Conservation (phyloP, 2,329 filamentous ascomycete genomes). For the Bipolaris zeicola region DNA sequence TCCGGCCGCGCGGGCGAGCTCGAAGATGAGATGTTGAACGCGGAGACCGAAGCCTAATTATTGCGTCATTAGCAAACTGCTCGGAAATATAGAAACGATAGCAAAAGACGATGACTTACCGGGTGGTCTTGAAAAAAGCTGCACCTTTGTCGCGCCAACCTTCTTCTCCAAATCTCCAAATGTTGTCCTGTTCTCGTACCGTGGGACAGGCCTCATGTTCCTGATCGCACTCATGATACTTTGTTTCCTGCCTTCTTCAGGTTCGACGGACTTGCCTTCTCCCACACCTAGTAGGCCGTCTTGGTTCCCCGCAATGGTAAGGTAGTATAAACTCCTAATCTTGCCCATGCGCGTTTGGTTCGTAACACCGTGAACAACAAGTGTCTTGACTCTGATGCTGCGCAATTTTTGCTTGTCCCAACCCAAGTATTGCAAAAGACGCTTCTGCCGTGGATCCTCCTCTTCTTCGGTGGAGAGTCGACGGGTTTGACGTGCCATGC, state of each 20-base stretch:
- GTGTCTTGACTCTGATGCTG: conserved; percentile 68
- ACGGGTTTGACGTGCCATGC: conserved; percentile 44
- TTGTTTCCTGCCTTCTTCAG: conserved; percentile 69
- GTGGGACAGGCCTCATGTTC: conserved; percentile 89
- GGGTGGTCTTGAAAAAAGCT: conserved; percentile 81
- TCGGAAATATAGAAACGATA: too few relatives aligned
- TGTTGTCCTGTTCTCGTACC: conserved; percentile 92
- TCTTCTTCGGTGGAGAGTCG: conserved; percentile 44
- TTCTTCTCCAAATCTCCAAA: conserved; percentile 83
- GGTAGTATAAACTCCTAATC: conserved; percentile 74
- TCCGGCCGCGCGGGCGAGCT: conserved; percentile 86
- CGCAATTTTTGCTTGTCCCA: conserved; percentile 56
- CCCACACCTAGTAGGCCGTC: conserved; percentile 87
- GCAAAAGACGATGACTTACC: conserved; percentile 62
- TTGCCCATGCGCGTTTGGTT: conserved; percentile 98
- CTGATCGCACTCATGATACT: conserved; percentile 81
- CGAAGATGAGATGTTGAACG: conserved; percentile 88
- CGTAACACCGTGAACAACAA: conserved; percentile 75
- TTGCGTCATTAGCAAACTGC: neutral
- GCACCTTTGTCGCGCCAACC: conserved; percentile 83
- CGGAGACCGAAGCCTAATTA: conserved; percentile 85
- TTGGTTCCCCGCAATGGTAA: conserved; percentile 85
- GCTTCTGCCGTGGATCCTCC: conserved; percentile 55
- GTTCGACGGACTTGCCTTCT: conserved; percentile 84
- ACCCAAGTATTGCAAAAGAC: conserved; percentile 63